Percentiles rank a stretch among this genome's conserved stretches.
Evolutionary conservation across 1,284 basidiomycete species (phyloP).

Genomic region (Ceratobasidium sp.): DNA sequence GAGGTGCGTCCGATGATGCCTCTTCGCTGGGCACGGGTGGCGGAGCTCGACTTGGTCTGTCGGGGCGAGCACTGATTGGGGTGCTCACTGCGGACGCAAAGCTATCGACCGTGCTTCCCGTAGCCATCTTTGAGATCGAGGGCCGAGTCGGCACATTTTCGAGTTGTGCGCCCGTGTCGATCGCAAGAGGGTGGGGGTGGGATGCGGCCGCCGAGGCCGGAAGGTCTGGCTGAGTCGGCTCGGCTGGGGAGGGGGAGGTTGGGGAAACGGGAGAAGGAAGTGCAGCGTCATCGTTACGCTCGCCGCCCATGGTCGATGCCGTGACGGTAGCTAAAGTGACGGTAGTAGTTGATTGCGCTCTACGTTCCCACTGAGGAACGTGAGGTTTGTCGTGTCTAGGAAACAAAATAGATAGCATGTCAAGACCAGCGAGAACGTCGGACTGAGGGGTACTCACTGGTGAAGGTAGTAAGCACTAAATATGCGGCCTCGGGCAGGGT

Average conservation of each 20-base stretch:
- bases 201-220: slow-evolving; percentile 3
- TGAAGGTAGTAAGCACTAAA: not conserved
- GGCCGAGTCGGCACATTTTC: slow-evolving; percentile 12
- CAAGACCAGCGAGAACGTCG: not conserved
- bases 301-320: slow-evolving; percentile 32
- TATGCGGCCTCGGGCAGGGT: slow-evolving; percentile 2
- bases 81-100: slow-evolving; percentile 41
- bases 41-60: slow-evolving; percentile 15
- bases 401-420: slow-evolving; percentile 40
- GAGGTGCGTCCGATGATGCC: slow-evolving; percentile 22
- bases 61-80: slow-evolving; percentile 36
- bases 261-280: slow-evolving; percentile 37
- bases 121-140: slow-evolving; percentile 11
- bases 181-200: slow-evolving; percentile 16
- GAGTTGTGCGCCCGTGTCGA: slow-evolving; percentile 18
- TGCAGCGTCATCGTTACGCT: slow-evolving; percentile 1
- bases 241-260: not conserved
- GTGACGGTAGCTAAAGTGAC: slow-evolving; percentile 24
- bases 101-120: slow-evolving; percentile 35
- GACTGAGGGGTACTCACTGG: not conserved
- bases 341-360: slow-evolving; percentile 1
- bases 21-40: slow-evolving; percentile 24
- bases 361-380: slow-evolving; percentile 29
- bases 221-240: not conserved
- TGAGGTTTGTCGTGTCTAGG: slow-evolving; percentile 17